Evolutionary conservation across 345 rosid genomes (phyloP), one percentile per base, ranked within the genome.

Genomic region (Zanthoxylum bungeanum): DNA sequence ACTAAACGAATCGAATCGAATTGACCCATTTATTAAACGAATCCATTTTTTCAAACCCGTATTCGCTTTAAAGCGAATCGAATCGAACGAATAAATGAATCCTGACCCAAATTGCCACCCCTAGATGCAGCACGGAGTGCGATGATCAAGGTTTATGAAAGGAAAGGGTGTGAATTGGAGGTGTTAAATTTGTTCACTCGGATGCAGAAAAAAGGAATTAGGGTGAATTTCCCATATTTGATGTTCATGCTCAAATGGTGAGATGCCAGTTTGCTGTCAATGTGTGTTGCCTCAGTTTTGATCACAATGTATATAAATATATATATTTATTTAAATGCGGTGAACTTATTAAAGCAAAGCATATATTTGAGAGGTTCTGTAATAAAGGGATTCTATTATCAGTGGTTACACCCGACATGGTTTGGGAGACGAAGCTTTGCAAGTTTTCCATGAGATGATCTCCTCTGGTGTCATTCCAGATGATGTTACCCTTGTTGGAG

Each of bases 321-420:
- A n/a, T n/a, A n/a, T n/a, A n/a, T n/a, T n/a, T n/a, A n/a, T n/a
- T n/a, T n/a, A n/a, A 90, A 76, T 89, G 93, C 12, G 98, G 98
- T 28, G 88, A 88, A 78, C 87, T 88, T 84, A 69, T 62, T 8
- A 86, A 78, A 76, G 90, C 90, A 9, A 93, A 84, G 79, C 77
- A 73, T 58, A 65, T 93, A 24, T 93, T 89, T 70, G 89, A 91
- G 53, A 50, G 84, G 72, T 91, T 89, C 75, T 90, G 94, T 90
- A n/a, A n/a, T n/a, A n/a, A n/a, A n/a, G 93, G 98, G 90, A 90
- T 76, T 85, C 97, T 24, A 80, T 89, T 9, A 89, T 90, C 44
- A 80, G 91, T 44, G 98, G 97, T 39, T 90, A 84, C 21, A 88
- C 93, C 0, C 95, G 88, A 1, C 93, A 90, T 65, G 97, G 97